Evolutionary conservation across 495 filamentous ascomycete species (phyloP).

Genomic region (Podospora conica): DNA sequence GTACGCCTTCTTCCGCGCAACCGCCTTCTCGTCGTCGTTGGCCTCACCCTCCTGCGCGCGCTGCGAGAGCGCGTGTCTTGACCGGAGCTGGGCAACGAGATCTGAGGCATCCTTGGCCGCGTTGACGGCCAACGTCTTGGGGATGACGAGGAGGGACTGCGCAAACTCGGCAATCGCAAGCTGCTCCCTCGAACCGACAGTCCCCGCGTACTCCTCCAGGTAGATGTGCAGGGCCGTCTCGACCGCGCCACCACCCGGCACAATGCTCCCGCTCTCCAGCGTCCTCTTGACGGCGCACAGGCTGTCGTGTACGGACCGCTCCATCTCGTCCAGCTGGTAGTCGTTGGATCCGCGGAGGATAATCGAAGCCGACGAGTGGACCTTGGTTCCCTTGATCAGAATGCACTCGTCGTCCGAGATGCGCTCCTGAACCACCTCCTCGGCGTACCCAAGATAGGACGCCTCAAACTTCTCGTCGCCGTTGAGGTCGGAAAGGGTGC

Average conservation of each 20-base stretch:
- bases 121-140: conserved; percentile 95
- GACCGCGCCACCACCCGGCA: conserved; percentile 92
- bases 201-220: conserved; percentile 98
- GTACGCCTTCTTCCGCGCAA: conserved; percentile 92
- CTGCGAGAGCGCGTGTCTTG: conserved; percentile 89
- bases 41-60: conserved; percentile 75
- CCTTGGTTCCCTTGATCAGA: conserved; percentile 90
- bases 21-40: conserved; percentile 77
- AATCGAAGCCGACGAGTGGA: conserved; percentile 88
- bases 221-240: conserved; percentile 99
- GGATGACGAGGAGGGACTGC: conserved; percentile 86
- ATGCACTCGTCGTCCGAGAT: conserved; percentile 99
- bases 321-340: conserved; percentile 98
- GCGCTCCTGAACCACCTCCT: conserved; percentile 92
- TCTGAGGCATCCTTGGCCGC: conserved; percentile 94
- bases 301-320: conserved; percentile 95
- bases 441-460: conserved; percentile 80
- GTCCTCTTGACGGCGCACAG: conserved; percentile 95
- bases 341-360: conserved; percentile 96
- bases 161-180: conserved; percentile 97
- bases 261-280: conserved; percentile 92
- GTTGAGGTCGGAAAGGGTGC: conserved; percentile 90
- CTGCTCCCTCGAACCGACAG: conserved; percentile 94
- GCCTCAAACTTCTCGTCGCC: conserved; percentile 95
- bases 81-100: conserved; percentile 91